Evolutionary conservation across 2,329 filamentous ascomycete genomes (phyloP), one percentile per base, ranked within the genome.

Genomic region (Trichoderma endophyticum): DNA sequence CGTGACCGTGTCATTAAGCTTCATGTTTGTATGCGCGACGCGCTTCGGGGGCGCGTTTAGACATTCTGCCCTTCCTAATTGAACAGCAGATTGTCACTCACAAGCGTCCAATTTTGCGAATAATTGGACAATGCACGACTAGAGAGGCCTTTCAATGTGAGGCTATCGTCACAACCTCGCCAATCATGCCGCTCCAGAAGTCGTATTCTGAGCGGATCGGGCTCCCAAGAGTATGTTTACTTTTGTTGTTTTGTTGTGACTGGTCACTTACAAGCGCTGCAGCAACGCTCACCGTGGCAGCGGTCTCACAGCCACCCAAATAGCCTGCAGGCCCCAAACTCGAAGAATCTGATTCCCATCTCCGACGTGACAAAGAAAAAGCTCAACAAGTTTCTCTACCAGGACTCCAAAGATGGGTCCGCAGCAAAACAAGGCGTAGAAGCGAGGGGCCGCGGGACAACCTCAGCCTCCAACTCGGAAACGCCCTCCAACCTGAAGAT

Each of bases 291-390:
- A 64, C 83, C 84, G 77, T 89, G 87, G 88, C 84, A 86, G 76
- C 84, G 87, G 76, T 85, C 86, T 34, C 86, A 84, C 75, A 88
- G 85, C 77, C 83, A 88, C 77, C 83, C 86, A 6, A 78, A 81
- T 60, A 80, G 79, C 54, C 76, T 77, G 60, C 78, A 81, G 71
- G 79, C 79, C 24, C 80, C 80, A 48, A 80, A 77, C 39, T 67
- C 81, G 12, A 82, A 80, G 48, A 79, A 84, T 51, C 79, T 86
- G 7, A 82, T 84, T 36, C 84, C 86, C 21, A 83, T 89, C 14
- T 91, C 89, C 51, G 84, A 87, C 36, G 83, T 83, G 9, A 90
- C 89, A 12, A 91, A 88, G 77, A 87, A 83, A 74, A 91, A 91
- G 76, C 83, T 91, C 36, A 87, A 86, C 77, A 87, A 88, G 71